Base-by-base conservation (phyloP, 2,329 filamentous ascomycete genomes). In the Mollisiaceae sp. region DNA sequence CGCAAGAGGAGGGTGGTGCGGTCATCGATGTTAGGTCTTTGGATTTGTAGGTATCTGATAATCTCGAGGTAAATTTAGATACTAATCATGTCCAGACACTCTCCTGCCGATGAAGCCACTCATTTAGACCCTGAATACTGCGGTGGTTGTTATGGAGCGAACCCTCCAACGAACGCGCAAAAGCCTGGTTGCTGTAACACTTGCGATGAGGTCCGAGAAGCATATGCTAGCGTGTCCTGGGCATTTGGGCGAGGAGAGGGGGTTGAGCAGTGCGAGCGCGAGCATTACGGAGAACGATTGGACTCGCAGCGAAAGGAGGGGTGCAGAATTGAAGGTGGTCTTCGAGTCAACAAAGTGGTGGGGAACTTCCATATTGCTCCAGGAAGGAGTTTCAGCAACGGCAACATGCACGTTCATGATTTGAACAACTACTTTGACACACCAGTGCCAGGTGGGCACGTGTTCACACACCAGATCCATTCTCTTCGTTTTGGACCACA, bases 321-420 rank as follows among this genome's bases (percentile, higher is more conserved):
- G 65, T 99, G 95, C 80, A 92, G 95, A 59, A 91, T 99, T 70
- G 93, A 97, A 78, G 95, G 95, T 66, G 88, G 88, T 45, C 86
- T 99, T 72, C 91, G 92, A 57, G 96, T 99, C 71, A 99, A 99
- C 85, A 99, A 99, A 82, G 95, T 99, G 32, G 86, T 99, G 62
- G 95, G 95, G 64, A 99, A 99, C 82, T 99, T 99, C 85, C 95
- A 99, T 79, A 91, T 99, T 73, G 95, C 96, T 0, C 95, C 95
- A 1, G 95, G 95, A 73, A 92, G 94, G 79, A 94, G 91, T 78
- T 98, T 98, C 85, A 97, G 91, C 79, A 97, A 92, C 75, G 93
- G 93, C 71, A 97, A 97, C 81, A 91, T 98, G 87, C 95, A 99
- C 80, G 92, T 97, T 22, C 95, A 99, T 82, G 96, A 99, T 76